Percentiles rank a stretch among this genome's conserved stretches.
phyloP scores from a whole-genome alignment of 257 asterid species.

The Penstemon barbatus region DNA sequence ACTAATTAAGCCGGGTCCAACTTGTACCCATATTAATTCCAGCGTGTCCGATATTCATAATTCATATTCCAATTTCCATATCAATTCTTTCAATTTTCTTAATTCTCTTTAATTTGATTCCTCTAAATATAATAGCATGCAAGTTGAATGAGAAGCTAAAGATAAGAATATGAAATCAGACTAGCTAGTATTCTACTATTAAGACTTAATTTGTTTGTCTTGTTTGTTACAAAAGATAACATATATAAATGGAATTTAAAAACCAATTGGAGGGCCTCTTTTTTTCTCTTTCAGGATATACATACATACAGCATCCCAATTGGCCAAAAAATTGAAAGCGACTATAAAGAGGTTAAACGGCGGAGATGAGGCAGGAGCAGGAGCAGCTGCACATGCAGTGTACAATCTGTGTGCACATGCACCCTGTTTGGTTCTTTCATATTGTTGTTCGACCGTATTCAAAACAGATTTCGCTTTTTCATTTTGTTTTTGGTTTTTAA shows the following conservation, averaged over 20 bases:
- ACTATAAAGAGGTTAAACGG: not conserved
- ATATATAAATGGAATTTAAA: not conserved
- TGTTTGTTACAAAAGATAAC: conserved; percentile 16
- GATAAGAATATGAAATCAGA: conserved; percentile 1
- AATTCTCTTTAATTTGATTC: not conserved
- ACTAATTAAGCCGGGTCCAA: too few relatives aligned
- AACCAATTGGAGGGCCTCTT: not conserved
- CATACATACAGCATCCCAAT: not conserved
- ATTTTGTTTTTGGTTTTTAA: not conserved
- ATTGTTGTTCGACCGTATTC: not conserved
- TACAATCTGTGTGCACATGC: conserved; percentile 13
- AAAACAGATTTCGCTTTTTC: not conserved
- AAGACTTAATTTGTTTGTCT: not conserved
- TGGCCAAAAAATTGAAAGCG: not conserved
- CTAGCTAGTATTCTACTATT: not conserved
- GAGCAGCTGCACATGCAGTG: conserved; percentile 16
- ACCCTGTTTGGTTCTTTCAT: not conserved
- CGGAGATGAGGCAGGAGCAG: conserved; percentile 11
- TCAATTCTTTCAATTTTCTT: not conserved
- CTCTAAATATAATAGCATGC: not conserved
- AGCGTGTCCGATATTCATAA: not conserved
- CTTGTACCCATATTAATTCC: too few relatives aligned
- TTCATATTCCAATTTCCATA: not conserved
- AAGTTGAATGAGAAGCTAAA: not conserved
- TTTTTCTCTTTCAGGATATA: not conserved